These are phyloP conservation scores for Pseudopediastrum boryanum DNA, from an alignment of 139 green algal species.

Conservation along the genomic window DNA sequence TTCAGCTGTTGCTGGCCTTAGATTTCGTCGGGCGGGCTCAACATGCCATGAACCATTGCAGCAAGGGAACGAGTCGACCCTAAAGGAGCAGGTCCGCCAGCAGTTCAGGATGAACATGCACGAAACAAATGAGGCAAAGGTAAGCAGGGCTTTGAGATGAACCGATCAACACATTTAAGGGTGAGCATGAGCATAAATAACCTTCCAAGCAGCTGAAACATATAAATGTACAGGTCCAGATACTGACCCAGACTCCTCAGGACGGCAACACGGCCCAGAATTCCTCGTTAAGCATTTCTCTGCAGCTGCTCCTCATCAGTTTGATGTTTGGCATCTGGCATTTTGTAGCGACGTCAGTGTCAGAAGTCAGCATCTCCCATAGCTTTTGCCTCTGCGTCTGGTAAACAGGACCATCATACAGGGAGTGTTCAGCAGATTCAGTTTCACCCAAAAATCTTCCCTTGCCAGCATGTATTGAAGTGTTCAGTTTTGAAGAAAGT, in stretches of 20 bases:
- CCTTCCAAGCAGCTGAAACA: neutral
- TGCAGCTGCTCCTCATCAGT: neutral
- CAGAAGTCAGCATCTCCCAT: neutral
- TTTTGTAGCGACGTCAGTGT: neutral
- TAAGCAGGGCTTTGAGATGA: neutral
- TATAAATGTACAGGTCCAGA: too few species aligned
- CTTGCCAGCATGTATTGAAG: neutral
- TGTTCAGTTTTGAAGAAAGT: neutral
- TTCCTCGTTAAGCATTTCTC: neutral
- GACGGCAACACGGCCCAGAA: neutral
- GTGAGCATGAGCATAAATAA: neutral
- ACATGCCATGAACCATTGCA: constrained; percentile 13
- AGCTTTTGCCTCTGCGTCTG: neutral
- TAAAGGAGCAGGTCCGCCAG: constrained; percentile 47
- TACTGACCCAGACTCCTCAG: neutral
- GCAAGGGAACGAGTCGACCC: constrained; percentile 55
- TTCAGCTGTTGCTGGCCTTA: neutral
- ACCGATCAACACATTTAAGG: neutral
- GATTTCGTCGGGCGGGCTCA: neutral
- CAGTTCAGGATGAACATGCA: constrained; percentile 59
- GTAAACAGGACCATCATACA: neutral
- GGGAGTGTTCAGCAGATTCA: too few species aligned
- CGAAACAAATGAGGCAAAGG: constrained; percentile 58
- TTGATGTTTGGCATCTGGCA: neutral
- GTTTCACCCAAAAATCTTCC: neutral